These are phyloP conservation scores for Uromyces viciae-fabae DNA, from an alignment of 1,284 basidiomycete genomes.

Conservation along the genomic window DNA sequence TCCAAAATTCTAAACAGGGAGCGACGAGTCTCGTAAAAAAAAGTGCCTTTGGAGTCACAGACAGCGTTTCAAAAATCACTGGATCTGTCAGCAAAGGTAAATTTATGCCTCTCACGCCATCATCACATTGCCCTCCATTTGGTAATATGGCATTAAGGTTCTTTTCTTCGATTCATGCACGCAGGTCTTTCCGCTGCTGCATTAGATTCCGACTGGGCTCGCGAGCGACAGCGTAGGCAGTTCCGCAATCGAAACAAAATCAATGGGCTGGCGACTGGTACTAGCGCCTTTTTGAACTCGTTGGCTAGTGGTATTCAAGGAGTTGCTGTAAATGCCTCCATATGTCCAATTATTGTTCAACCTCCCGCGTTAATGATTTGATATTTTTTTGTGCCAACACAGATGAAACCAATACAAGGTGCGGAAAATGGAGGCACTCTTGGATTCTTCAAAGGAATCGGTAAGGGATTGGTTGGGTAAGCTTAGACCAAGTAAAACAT, in stretches of 20 bases:
- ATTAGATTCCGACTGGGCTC: constrained; percentile 43
- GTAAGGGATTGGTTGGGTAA: constrained; percentile 90
- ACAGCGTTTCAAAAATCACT: constrained; percentile 95
- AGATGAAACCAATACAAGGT: constrained; percentile 93
- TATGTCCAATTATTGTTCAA: constrained; percentile 3
- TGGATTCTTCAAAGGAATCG: constrained; percentile 96
- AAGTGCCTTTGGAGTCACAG: constrained; percentile 92
- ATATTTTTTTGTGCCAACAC: constrained; percentile 25
- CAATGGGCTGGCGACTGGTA: constrained; percentile 66
- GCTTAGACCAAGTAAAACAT: constrained; percentile 50
- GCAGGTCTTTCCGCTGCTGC: constrained; percentile 45
- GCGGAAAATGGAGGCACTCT: constrained; percentile 89
- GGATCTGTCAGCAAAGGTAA: constrained; percentile 92
- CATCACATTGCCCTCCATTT: not conserved
- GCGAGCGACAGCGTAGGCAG: constrained; percentile 44
- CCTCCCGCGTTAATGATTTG: constrained; percentile 33
- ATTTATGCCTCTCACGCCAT: constrained; percentile 15
- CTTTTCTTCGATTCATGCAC: constrained; percentile 64
- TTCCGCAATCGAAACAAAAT: constrained; percentile 44
- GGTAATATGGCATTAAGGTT: constrained; percentile 83
- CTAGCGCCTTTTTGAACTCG: constrained; percentile 87
- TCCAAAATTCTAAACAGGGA: constrained; percentile 61
- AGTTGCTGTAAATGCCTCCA: constrained; percentile 66
- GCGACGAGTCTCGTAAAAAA: constrained; percentile 99
- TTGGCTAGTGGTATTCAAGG: constrained; percentile 95